phyloP scores from a whole-genome alignment of 345 rosid genomes.

The Gossypium arboreum region DNA sequence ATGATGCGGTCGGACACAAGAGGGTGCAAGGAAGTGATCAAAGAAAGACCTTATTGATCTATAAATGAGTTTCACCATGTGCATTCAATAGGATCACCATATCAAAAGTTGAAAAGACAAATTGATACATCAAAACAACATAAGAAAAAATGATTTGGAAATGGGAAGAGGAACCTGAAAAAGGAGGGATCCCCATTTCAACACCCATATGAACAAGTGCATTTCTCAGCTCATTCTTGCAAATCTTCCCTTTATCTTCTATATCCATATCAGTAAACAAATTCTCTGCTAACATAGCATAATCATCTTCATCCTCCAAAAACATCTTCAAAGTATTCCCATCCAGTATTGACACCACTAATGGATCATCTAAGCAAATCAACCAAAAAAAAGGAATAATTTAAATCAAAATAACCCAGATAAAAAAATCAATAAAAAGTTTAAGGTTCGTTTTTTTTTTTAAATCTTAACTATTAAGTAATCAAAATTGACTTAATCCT shows the following conservation, averaged over 20 bases:
- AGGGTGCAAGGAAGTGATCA: not conserved
- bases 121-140: not conserved
- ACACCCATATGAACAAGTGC: constrained; percentile 79
- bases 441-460: not conserved
- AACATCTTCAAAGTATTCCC: constrained; percentile 56
- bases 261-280: constrained; percentile 79
- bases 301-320: constrained; percentile 91
- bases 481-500: constrained; percentile 2
- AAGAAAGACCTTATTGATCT: not conserved
- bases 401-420: not conserved
- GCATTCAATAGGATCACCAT: not conserved
- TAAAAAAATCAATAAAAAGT: not conserved
- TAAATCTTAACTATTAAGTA: not conserved
- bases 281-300: constrained; percentile 90
- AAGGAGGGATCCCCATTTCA: constrained; percentile 84
- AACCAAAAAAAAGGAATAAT: not conserved
- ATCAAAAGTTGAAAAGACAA: not conserved
- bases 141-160: not conserved
- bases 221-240: constrained; percentile 46
- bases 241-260: constrained; percentile 78
- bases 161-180: constrained; percentile 47
- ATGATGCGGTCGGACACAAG: not conserved
- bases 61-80: not conserved
- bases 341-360: constrained; percentile 57
- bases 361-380: constrained; percentile 49